These are phyloP conservation scores for Beauveria rudraprayagi DNA, from an alignment of 2,329 filamentous ascomycete species.

Conservation along the genomic window DNA sequence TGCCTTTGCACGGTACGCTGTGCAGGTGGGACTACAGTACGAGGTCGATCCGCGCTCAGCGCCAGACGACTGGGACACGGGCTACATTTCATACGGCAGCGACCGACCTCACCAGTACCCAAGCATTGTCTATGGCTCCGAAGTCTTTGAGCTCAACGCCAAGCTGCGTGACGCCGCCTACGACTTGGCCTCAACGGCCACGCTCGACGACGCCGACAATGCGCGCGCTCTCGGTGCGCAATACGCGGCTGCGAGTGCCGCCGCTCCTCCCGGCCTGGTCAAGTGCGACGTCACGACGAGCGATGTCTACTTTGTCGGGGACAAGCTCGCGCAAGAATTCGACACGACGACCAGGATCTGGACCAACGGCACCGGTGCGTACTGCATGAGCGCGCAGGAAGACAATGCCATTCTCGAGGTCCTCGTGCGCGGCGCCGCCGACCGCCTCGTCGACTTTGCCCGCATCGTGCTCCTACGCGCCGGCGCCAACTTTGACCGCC, in stretches of 20 bases:
- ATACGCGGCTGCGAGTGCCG: constrained; percentile 33
- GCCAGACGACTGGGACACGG: constrained; percentile 54
- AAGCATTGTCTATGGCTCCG: constrained; percentile 54
- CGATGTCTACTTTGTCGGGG: constrained; percentile 64
- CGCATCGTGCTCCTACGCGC: constrained; percentile 62
- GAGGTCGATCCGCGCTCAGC: constrained; percentile 66
- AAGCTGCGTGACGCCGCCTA: constrained; percentile 47
- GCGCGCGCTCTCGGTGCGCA: constrained; percentile 39
- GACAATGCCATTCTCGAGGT: constrained; percentile 63
- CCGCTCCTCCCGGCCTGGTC: constrained; percentile 44
- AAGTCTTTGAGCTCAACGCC: constrained; percentile 60
- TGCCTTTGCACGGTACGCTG: constrained; percentile 59
- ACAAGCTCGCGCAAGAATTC: constrained; percentile 52
- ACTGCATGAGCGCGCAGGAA: constrained; percentile 66
- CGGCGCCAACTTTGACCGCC: constrained; percentile 63
- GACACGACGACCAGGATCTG: constrained; percentile 54
- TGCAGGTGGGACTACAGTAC: constrained; percentile 69
- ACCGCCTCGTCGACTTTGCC: constrained; percentile 54
- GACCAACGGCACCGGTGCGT: constrained; percentile 60
- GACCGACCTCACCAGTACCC: constrained; percentile 49
- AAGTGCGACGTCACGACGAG: constrained; percentile 62
- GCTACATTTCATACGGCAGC: constrained; percentile 60
- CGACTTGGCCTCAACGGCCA: constrained; percentile 40
- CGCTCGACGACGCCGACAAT: constrained; percentile 34
- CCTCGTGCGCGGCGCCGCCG: constrained; percentile 49